phyloP scores from a whole-genome alignment of 768 basidiomycete genomes.

The Roridomyces roridus region DNA sequence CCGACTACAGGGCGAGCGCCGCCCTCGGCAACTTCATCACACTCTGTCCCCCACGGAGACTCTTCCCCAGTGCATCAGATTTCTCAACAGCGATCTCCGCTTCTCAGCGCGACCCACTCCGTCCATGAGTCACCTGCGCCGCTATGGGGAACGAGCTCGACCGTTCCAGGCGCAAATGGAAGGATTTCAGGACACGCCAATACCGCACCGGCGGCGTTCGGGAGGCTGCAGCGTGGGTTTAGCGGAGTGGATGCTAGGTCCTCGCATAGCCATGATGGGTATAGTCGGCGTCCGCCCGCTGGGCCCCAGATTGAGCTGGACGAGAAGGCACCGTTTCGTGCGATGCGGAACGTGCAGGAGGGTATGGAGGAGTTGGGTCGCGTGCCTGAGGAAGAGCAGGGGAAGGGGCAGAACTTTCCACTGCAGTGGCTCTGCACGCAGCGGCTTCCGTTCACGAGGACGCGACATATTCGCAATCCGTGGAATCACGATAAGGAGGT shows the following conservation, averaged over 20 bases:
- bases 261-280: slow-evolving; percentile 41
- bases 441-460: slow-evolving; percentile 75
- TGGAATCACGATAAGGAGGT: slow-evolving; percentile 90
- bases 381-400: not conserved
- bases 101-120: slow-evolving; percentile 9
- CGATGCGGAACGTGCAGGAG: slow-evolving; percentile 11
- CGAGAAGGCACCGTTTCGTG: slow-evolving; percentile 32
- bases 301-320: slow-evolving; percentile 37
- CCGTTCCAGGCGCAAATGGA: slow-evolving; percentile 3
- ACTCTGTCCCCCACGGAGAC: not conserved
- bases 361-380: not conserved
- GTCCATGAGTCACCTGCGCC: slow-evolving; percentile 4
- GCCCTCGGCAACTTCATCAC: not conserved
- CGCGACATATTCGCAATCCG: slow-evolving; percentile 84
- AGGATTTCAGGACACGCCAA: too few species aligned
- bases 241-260: slow-evolving; percentile 30
- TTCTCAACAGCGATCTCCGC: not conserved
- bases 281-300: not conserved
- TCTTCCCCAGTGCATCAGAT: not conserved
- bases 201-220: slow-evolving; percentile 64
- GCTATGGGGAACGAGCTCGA: slow-evolving; percentile 15
- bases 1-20: not conserved
- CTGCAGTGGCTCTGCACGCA: slow-evolving; percentile 82
- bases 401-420: slow-evolving; percentile 78
- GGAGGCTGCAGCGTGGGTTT: slow-evolving; percentile 40